These are phyloP conservation scores for Colletotrichum falcatum DNA, from an alignment of 2,329 filamentous ascomycete genomes.

Conservation along the genomic window DNA sequence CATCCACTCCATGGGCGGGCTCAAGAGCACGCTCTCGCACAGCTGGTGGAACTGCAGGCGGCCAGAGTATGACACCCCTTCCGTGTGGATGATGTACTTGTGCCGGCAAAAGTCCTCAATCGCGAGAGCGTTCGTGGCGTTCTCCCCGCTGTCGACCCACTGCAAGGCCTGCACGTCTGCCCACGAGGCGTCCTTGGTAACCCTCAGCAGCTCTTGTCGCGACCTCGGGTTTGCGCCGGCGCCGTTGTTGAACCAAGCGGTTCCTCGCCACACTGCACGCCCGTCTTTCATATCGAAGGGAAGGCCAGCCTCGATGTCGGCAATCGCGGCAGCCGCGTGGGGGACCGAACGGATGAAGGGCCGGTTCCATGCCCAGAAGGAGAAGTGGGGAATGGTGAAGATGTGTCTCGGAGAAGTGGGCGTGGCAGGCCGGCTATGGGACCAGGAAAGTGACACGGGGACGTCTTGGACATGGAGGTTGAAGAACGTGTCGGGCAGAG, in stretches of 20 bases:
- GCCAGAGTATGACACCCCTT: constrained; percentile 66
- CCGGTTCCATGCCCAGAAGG: constrained; percentile 66
- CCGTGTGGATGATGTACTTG: constrained; percentile 64
- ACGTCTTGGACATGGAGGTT: constrained; percentile 64
- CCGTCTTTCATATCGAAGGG: constrained; percentile 51
- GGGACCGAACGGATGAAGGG: constrained; percentile 61
- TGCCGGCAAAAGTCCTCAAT: constrained; percentile 65
- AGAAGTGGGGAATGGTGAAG: constrained; percentile 68
- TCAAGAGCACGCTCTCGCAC: constrained; percentile 61
- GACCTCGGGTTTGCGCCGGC: constrained; percentile 51
- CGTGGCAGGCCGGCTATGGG: constrained; percentile 60
- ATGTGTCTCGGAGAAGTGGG: constrained; percentile 50
- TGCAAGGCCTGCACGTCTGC: constrained; percentile 60
- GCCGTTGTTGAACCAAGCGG: constrained; percentile 61
- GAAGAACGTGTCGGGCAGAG: constrained; percentile 64
- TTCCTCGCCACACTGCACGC: constrained; percentile 64
- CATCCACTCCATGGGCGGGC: constrained; percentile 61
- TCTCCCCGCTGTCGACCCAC: constrained; percentile 49
- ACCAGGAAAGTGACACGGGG: constrained; percentile 57
- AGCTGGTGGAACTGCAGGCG: constrained; percentile 64
- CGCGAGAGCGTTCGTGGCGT: constrained; percentile 57
- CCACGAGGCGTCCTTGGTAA: constrained; percentile 54
- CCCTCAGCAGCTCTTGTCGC: constrained; percentile 55
- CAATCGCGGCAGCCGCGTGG: constrained; percentile 54
- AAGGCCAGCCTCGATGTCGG: constrained; percentile 50